These are phyloP conservation scores for Solanum bulbocastanum DNA, from an alignment of 257 asterid species.

Conservation along the genomic window DNA sequence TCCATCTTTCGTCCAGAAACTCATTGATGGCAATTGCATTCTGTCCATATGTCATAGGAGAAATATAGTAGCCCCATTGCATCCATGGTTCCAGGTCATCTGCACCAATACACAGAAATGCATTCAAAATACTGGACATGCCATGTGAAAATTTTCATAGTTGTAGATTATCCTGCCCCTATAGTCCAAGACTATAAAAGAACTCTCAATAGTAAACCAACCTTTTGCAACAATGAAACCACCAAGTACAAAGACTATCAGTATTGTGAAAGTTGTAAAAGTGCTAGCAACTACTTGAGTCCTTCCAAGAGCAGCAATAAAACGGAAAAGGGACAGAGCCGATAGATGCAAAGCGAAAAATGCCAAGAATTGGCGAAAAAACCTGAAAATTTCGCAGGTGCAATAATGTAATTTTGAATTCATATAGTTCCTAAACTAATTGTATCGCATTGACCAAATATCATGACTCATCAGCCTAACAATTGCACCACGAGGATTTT, in stretches of 20 bases:
- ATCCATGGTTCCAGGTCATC: conserved; percentile 27
- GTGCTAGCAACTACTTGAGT: conserved; percentile 74
- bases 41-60: conserved; percentile 33
- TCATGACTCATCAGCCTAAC: background rate
- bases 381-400: conserved; percentile 31
- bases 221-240: conserved; percentile 88
- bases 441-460: background rate
- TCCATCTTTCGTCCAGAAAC: conserved; percentile 27
- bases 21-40: conserved; percentile 24
- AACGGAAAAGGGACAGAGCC: conserved; percentile 83
- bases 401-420: background rate
- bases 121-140: background rate
- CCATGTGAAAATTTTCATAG: background rate
- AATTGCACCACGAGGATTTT: background rate
- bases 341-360: conserved; percentile 75
- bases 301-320: conserved; percentile 77
- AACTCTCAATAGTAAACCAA: conserved; percentile 10
- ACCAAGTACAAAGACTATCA: conserved; percentile 81
- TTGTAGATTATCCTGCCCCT: background rate
- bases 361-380: conserved; percentile 70
- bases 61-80: conserved; percentile 18
- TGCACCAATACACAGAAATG: background rate
- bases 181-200: background rate
- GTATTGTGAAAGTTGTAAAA: conserved; percentile 60
- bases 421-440: background rate